Conservation (phyloP, 176 grass and related monocot species). For the Tillandsia leiboldiana region DNA sequence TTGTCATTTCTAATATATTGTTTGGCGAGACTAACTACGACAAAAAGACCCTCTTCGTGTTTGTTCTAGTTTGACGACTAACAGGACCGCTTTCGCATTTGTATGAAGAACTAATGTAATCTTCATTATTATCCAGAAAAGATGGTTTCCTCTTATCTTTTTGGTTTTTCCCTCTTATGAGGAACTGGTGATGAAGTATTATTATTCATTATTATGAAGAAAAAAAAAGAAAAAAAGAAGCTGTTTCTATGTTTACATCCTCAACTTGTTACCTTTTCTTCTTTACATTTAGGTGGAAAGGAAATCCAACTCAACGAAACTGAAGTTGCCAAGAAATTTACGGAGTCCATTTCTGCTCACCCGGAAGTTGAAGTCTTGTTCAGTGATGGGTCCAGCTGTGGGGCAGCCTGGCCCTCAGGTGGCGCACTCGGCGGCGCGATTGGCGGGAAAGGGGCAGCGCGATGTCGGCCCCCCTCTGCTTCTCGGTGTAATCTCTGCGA, state of each 20-base stretch:
- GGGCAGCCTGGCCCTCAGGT: constrained; percentile 12
- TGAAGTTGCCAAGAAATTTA: too few species aligned
- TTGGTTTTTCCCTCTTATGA: too few species aligned
- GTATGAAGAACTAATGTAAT: neutral
- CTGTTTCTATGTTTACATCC: too few species aligned
- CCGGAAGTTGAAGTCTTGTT: constrained; percentile 28
- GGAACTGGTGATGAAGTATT: too few species aligned
- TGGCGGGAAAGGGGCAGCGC: neutral
- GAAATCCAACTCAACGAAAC: too few species aligned
- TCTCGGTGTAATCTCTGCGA: constrained; percentile 26
- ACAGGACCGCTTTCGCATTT: neutral
- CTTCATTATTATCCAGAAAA: neutral
- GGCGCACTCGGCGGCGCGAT: constrained; percentile 23
- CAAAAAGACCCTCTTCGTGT: neutral
- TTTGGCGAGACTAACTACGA: neutral
- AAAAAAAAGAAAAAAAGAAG: too few species aligned
- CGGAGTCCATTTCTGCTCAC: constrained; percentile 7
- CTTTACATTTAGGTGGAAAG: too few species aligned
- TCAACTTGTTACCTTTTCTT: too few species aligned
- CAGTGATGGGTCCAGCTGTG: constrained; percentile 8
- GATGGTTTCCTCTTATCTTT: too few species aligned
- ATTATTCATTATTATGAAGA: too few species aligned
- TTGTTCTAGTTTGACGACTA: neutral
- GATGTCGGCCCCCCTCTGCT: constrained; percentile 24
- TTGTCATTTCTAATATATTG: neutral